These are phyloP conservation scores for Blastobotrys chiropterorum DNA, from an alignment of 805 yeast genomes.

Conservation along the genomic window DNA sequence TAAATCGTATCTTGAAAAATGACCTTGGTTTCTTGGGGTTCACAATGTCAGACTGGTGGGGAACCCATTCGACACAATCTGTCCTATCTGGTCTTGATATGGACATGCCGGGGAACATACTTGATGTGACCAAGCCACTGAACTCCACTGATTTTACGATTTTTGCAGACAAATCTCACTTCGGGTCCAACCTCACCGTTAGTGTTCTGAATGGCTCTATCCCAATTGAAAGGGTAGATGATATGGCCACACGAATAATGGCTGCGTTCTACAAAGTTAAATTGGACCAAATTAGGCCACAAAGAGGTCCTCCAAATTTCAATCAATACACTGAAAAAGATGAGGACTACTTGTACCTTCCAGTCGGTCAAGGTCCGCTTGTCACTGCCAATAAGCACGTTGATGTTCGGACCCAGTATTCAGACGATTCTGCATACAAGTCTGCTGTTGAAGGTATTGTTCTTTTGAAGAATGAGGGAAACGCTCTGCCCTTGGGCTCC, in stretches of 20 bases:
- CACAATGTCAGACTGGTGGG: constrained; percentile 61
- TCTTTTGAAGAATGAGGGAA: constrained; percentile 47
- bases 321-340: constrained; percentile 45
- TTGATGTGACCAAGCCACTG: constrained; percentile 44
- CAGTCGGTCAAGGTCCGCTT: constrained; percentile 28
- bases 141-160: no score
- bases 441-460: constrained; percentile 55
- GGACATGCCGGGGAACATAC: constrained; percentile 57
- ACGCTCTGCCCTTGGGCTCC: constrained; percentile 49
- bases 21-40: constrained; percentile 62
- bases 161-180: no score
- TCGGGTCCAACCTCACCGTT: constrained; percentile 43
- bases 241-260: constrained; percentile 55
- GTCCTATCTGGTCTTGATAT: constrained; percentile 55
- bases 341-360: constrained; percentile 32
- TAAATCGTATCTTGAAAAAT: constrained; percentile 49
- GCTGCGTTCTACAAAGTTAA: constrained; percentile 50
- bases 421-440: constrained; percentile 42
- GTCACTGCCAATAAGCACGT: constrained; percentile 52
- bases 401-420: constrained; percentile 44
- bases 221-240: constrained; percentile 47
- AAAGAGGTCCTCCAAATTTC: constrained; percentile 46
- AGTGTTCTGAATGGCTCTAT: constrained; percentile 52
- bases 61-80: constrained; percentile 45
- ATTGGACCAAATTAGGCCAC: constrained; percentile 26